These are phyloP conservation scores for Euptelea pleiosperma DNA, from an alignment of 164 flowering plant genomes.

Conservation along the genomic window DNA sequence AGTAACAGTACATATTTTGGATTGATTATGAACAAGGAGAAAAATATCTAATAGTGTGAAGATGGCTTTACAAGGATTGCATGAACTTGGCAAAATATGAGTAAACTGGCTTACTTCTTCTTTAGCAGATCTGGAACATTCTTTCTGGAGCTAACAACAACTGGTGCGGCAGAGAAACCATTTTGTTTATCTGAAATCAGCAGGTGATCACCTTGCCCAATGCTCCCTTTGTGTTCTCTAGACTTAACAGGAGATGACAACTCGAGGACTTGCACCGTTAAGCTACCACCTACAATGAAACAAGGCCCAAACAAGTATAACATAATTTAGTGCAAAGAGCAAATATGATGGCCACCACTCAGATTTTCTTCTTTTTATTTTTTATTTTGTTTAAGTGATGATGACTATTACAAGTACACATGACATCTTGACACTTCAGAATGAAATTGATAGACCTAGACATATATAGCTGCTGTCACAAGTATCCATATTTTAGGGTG, in stretches of 20 bases:
- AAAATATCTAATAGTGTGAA: not conserved
- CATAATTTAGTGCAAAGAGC: not conserved
- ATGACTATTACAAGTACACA: no score
- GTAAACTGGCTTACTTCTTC: conserved; percentile 17
- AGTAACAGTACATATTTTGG: not conserved
- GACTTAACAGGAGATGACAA: conserved; percentile 27
- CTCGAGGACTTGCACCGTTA: conserved; percentile 66
- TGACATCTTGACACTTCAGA: no score
- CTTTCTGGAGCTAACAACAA: conserved; percentile 23
- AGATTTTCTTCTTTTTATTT: no score
- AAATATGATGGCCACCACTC: no score
- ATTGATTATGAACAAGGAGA: not conserved
- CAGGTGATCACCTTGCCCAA: conserved; percentile 15
- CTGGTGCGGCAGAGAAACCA: conserved; percentile 16
- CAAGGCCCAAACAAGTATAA: not conserved
- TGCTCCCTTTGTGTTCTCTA: conserved; percentile 16
- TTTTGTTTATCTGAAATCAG: conserved; percentile 27
- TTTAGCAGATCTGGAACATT: conserved; percentile 18
- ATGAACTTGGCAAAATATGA: not conserved
- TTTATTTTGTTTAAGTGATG: no score
- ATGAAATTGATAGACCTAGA: no score
- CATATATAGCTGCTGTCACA: no score
- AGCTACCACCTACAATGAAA: conserved; percentile 58
- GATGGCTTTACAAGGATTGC: not conserved
- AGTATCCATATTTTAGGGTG: no score